These are phyloP conservation scores for Alternaria sp. DNA, from an alignment of 2,329 filamentous ascomycete species.

Conservation along the genomic window DNA sequence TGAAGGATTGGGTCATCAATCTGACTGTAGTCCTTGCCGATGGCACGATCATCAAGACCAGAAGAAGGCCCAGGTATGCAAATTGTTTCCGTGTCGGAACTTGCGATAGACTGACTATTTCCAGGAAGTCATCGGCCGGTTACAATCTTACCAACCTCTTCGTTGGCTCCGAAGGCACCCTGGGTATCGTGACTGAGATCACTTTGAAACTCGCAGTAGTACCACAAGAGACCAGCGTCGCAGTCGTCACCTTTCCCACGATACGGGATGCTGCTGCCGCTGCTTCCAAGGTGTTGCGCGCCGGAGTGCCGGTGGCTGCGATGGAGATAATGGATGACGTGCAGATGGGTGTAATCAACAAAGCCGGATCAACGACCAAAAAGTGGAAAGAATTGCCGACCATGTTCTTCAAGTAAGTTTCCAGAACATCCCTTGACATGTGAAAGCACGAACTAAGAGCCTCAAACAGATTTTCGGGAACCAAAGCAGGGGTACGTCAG, in stretches of 20 bases:
- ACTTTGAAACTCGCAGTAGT: conserved; percentile 80
- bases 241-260: conserved; percentile 78
- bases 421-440: not conserved
- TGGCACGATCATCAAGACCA: conserved; percentile 79
- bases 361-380: conserved; percentile 71
- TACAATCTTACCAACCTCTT: conserved; percentile 84
- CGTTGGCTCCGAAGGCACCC: conserved; percentile 80
- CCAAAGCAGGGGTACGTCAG: conserved; percentile 63
- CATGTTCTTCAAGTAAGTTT: conserved; percentile 75
- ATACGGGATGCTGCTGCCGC: conserved; percentile 78
- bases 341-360: conserved; percentile 83
- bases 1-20: conserved; percentile 89
- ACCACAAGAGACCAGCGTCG: conserved; percentile 77
- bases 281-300: conserved; percentile 76
- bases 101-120: not conserved
- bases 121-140: conserved; percentile 75
- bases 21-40: conserved; percentile 81
- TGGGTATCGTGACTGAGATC: conserved; percentile 82
- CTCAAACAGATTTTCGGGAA: conserved; percentile 68
- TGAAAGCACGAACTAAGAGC: conserved; percentile 28
- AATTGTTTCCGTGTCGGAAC: conserved; percentile 6
- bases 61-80: conserved; percentile 67
- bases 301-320: conserved; percentile 74
- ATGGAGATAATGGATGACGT: conserved; percentile 91
- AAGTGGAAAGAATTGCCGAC: conserved; percentile 79